These are phyloP conservation scores for Coprinellus aureogranulatus DNA, from an alignment of 768 basidiomycete genomes.

Conservation along the genomic window DNA sequence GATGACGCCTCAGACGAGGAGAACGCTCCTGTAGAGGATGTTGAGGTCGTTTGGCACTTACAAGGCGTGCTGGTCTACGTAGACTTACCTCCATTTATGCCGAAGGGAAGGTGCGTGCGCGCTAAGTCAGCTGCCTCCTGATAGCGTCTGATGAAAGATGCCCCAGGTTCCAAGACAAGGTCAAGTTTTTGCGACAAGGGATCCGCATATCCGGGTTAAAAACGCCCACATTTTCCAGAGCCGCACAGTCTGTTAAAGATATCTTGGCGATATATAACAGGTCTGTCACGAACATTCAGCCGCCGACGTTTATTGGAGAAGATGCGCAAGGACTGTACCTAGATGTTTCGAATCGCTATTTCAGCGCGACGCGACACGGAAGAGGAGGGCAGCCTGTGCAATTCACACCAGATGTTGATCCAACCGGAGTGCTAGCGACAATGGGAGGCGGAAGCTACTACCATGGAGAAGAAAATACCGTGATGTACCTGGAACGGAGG, in stretches of 20 bases:
- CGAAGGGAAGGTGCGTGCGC: not conserved
- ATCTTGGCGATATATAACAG: not conserved
- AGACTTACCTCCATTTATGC: not conserved
- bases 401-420: conserved; percentile 7
- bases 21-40: too few species aligned
- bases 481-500: conserved; percentile 6
- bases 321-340: not conserved
- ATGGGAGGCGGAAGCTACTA: conserved; percentile 4
- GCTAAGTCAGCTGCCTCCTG: not conserved
- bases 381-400: not conserved
- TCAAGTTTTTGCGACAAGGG: not conserved
- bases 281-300: not conserved
- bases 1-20: too few species aligned
- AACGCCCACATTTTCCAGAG: not conserved
- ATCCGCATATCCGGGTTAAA: not conserved
- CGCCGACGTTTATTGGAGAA: not conserved
- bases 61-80: not conserved
- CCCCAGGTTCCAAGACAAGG: not conserved
- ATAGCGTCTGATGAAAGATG: not conserved
- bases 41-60: not conserved
- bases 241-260: not conserved
- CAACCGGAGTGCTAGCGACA: not conserved
- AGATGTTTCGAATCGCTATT: conserved; percentile 9
- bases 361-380: conserved; percentile 6
- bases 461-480: conserved; percentile 15